Conservation (phyloP, 768 basidiomycete species). For the Termitomyces sp. region DNA sequence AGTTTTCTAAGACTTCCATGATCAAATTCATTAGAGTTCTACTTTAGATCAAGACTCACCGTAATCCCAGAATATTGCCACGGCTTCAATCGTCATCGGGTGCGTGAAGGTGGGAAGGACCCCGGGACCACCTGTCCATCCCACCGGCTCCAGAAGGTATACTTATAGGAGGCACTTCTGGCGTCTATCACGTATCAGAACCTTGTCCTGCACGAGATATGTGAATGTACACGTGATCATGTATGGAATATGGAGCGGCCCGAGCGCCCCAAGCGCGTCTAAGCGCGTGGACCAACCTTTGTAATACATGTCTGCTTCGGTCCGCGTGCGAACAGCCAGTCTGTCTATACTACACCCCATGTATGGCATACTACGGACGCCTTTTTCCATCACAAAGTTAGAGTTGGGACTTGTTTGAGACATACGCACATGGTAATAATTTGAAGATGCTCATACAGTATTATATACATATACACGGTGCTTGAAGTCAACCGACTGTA, state of each 20-base stretch:
- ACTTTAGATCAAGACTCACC: conserved; percentile 16
- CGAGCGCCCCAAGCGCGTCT: too few species aligned
- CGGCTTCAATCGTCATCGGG: conserved; percentile 19
- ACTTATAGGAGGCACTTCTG: not conserved
- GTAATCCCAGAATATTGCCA: conserved; percentile 42
- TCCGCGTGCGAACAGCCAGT: too few species aligned
- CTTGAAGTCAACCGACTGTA: not conserved
- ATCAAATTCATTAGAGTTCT: not conserved
- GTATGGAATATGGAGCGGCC: too few species aligned
- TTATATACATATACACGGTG: too few species aligned
- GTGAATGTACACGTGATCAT: not conserved
- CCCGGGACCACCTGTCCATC: not conserved
- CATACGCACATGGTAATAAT: too few species aligned
- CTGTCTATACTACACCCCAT: too few species aligned
- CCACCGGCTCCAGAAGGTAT: not conserved
- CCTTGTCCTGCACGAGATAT: not conserved
- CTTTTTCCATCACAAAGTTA: too few species aligned
- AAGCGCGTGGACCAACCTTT: too few species aligned
- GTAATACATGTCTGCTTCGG: too few species aligned
- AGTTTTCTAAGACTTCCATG: conserved; percentile 31
- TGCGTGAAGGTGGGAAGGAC: not conserved
- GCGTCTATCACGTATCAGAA: conserved; percentile 1
- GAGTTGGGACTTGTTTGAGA: too few species aligned
- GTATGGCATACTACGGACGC: too few species aligned
- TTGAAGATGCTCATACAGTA: too few species aligned